Percentiles rank a stretch among this genome's conserved stretches.
These are phyloP conservation scores for Leccinum ochraceum DNA, from an alignment of 768 basidiomycete genomes.

Conservation along the genomic window DNA sequence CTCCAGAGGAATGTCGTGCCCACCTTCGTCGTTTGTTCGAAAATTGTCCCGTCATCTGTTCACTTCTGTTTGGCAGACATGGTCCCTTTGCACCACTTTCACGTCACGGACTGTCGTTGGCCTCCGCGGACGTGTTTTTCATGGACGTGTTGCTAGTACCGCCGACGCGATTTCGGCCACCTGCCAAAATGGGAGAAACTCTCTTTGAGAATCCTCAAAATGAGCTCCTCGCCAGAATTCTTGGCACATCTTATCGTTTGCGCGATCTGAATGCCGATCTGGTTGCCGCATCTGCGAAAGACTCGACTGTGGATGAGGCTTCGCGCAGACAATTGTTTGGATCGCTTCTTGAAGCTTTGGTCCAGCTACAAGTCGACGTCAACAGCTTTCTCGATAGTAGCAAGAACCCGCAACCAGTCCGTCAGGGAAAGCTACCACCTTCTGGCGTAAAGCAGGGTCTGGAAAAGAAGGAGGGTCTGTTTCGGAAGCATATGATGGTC, in stretches of 20 bases:
- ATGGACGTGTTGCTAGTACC: conserved; percentile 89
- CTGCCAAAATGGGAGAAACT: conserved; percentile 86
- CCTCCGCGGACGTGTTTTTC: conserved; percentile 96
- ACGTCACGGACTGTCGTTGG: conserved; percentile 59
- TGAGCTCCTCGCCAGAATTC: conserved; percentile 77
- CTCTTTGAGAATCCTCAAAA: conserved; percentile 98
- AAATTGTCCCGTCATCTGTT: conserved; percentile 81
- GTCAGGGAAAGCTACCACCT: conserved; percentile 88
- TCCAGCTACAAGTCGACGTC: conserved; percentile 92
- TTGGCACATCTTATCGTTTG: conserved; percentile 77
- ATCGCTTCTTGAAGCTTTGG: conserved; percentile 72
- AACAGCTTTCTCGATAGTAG: conserved; percentile 97
- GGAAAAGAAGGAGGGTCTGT: conserved; percentile 98
- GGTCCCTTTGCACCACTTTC: conserved; percentile 74
- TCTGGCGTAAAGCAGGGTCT: conserved; percentile 93
- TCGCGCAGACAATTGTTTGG: conserved; percentile 59
- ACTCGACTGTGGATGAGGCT: conserved; percentile 49
- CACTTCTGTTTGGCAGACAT: conserved; percentile 89
- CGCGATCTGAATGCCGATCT: conserved; percentile 75
- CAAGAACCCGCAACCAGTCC: conserved; percentile 86
- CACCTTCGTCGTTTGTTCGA: conserved; percentile 87
- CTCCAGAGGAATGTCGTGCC: conserved; percentile 91
- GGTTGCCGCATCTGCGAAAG: conserved; percentile 60
- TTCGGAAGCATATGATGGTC: conserved; percentile 99
- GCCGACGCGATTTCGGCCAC: conserved; percentile 95